Base-by-base conservation (phyloP, 495 filamentous ascomycete species). In the Penicillium alfredii region DNA sequence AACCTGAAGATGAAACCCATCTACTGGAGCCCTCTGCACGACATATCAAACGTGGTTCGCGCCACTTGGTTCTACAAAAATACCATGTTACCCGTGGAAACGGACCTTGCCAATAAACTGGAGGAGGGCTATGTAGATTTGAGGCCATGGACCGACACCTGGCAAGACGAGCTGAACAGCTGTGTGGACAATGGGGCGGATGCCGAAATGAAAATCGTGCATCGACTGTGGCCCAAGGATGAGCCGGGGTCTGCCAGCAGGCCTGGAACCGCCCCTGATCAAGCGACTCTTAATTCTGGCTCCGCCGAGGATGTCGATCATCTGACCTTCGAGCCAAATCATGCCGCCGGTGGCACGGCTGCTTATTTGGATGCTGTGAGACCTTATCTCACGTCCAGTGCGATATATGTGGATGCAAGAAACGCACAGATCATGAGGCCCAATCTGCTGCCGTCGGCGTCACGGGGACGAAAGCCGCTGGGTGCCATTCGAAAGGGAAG, bases 1-100 rank as follows among this genome's bases (percentile, higher is more conserved):
- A 64, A 60, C 38, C 38, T 77, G 9, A 68, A 69, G 63, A 96
- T 98, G 88, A 83, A 89, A 56, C 92, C 92, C 0, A 96, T 97
- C 25, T 98, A 98, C 50, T 98, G 92, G 92, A 88, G 80, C 21
- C 90, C 92, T n/a, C 73, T 96, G 13, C 85, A 94, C 45, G 92
- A 98, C 52, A 74, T 94, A 10, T 81, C 86, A 6, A 68, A 72
- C 7, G 89, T 96, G 6, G 64, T 84, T 51, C 76, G 92, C 25
- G 88, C 85, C 1, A 97, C 92, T 0, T 98, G 92, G 92, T 97
- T 98, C 53, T 97, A 96, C 58, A 82, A 80, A 53, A 88, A 95
- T 51, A 88, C 86, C 3, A 93, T 96, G 86, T 64, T 82, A 17
- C 92, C 92, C 1, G 80, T 98, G 6, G 86, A 94, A 47, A 74